These are phyloP conservation scores for Magnolia kwangsiensis DNA, from an alignment of 164 flowering plant genomes.

Conservation along the genomic window DNA sequence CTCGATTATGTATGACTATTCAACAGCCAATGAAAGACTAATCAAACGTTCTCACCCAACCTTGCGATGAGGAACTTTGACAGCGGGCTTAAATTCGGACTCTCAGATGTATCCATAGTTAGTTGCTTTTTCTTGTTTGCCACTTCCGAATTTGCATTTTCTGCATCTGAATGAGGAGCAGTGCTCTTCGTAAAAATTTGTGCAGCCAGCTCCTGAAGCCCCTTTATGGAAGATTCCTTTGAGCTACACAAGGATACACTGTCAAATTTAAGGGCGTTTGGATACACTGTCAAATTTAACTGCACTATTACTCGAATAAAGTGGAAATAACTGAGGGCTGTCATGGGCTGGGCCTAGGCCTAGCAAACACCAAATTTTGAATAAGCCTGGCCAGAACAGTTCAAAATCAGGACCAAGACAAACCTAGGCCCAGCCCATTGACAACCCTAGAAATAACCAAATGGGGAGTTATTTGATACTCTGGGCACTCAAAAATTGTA, in stretches of 20 bases:
- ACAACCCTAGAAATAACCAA: too few relatives aligned
- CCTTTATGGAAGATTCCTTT: constrained; percentile 70
- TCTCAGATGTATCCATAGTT: constrained; percentile 45
- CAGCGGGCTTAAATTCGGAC: constrained; percentile 73
- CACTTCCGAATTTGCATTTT: constrained; percentile 34
- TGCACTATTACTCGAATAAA: neutral
- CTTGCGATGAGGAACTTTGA: constrained; percentile 84
- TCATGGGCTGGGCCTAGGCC: too few relatives aligned
- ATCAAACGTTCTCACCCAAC: constrained; percentile 33
- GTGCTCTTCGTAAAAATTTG: constrained; percentile 46
- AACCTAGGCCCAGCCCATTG: too few relatives aligned
- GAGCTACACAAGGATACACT: constrained; percentile 45
- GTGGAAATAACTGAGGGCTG: neutral
- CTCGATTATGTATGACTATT: neutral
- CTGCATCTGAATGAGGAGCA: constrained; percentile 24
- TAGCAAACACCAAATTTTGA: too few relatives aligned
- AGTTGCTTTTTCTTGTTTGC: constrained; percentile 49
- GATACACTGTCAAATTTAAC: neutral
- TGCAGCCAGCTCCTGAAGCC: constrained; percentile 65
- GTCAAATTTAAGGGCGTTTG: neutral
- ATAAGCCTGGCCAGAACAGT: too few relatives aligned
- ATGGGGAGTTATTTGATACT: too few relatives aligned
- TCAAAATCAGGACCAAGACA: too few relatives aligned
- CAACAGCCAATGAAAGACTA: neutral
- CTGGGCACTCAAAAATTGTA: too few relatives aligned